phyloP scores from a whole-genome alignment of 352 stramenopile genomes.

The Saprolegnia diclina region DNA sequence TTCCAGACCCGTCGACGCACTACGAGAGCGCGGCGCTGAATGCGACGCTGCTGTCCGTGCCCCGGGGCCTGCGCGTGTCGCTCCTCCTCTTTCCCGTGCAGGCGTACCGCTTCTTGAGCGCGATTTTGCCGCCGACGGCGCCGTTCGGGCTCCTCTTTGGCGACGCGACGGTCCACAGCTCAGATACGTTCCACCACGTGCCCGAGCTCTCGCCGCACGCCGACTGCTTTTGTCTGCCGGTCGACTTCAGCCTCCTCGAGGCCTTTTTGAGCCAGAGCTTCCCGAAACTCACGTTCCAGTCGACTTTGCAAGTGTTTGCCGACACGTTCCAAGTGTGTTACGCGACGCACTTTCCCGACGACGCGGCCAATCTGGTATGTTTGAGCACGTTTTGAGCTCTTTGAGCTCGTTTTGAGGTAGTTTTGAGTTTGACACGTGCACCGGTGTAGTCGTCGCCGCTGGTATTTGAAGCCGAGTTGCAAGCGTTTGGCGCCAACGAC shows the following conservation, averaged over 20 bases:
- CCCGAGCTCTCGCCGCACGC: conserved; percentile 71
- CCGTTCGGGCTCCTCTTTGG: conserved; percentile 36
- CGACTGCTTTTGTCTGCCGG: conserved; percentile 74
- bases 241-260: conserved; percentile 66
- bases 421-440: background rate
- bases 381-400: background rate
- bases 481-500: conserved; percentile 56
- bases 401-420: background rate
- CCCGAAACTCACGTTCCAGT: conserved; percentile 27
- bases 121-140: conserved; percentile 31
- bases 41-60: background rate
- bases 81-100: conserved; percentile 67
- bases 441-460: background rate
- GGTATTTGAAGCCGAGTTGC: conserved; percentile 34
- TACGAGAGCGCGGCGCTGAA: background rate
- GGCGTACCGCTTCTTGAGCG: conserved; percentile 48
- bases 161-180: conserved; percentile 59
- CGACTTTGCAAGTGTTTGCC: conserved; percentile 34
- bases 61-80: background rate
- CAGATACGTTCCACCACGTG: conserved; percentile 47
- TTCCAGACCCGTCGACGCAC: background rate
- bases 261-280: conserved; percentile 37
- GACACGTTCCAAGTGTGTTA: conserved; percentile 77
- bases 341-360: conserved; percentile 8
- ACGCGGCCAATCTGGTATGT: background rate